Base-by-base conservation (phyloP, 2,329 filamentous ascomycete genomes). In the Chalaropsis ovoidea region DNA sequence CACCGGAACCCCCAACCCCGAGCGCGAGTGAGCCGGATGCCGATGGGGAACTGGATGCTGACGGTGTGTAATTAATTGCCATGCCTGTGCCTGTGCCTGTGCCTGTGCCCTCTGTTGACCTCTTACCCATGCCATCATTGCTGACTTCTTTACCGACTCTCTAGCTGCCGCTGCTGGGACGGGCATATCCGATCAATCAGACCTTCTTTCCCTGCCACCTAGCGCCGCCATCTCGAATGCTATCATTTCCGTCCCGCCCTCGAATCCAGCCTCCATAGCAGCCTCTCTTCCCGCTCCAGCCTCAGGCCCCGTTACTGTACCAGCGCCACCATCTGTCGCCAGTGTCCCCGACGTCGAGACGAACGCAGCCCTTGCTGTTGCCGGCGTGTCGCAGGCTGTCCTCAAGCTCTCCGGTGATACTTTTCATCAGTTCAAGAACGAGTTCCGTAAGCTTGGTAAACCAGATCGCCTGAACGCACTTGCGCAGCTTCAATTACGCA, bases 381-480 rank as follows among this genome's bases (percentile, higher is more conserved):
- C 76, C 0, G 77, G 77, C 13, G 73, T 78, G 42, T 74, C 75
- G 0, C 73, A 73, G n/a, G 68, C 72, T 10, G 71, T 72, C 7
- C 72, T 78, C 47, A 76, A 75, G 47, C 71, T 78, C 8, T 76
- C 75, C 0, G 77, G 77, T 43, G 77, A 78, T 27, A 76, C 76
- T 1, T 78, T 78, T 67, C 75, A 77, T 65, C 75, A 76, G 41
- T 76, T 77, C 69, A 78, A 78, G 69, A 70, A 70, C 54, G 76
- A 78, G 41, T 78, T 78, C 42, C 75, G 77, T 5, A 77, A 77
- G 63, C 75, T 78, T 73, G 70, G 74, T 6, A 75, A 76, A 45
- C 70, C 74, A 0, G 76, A 78, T 8, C 74, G 77, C 5, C 67
- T 78, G 2, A 73, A 73, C 19, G 72, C 73, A 10, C 70, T 78